Conservation (phyloP, 1,284 basidiomycete species). For the Rhodotorula sp. region DNA sequence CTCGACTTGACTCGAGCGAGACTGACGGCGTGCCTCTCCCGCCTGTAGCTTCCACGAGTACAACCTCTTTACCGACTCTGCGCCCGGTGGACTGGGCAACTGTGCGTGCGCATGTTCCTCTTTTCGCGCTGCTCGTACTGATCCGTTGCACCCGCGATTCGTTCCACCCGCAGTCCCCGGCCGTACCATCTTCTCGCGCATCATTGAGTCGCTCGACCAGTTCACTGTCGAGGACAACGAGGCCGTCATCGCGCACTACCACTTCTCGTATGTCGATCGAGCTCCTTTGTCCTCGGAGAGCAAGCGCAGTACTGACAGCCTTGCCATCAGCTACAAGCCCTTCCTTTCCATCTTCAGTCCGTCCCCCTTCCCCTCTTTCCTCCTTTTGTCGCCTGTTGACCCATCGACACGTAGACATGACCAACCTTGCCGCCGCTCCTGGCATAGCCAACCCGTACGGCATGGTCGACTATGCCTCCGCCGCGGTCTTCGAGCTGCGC, state of each 20-base stretch:
- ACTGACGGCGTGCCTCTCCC: neutral
- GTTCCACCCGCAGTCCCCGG: slow-evolving; percentile 64
- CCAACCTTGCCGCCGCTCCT: slow-evolving; percentile 61
- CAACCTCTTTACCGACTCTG: slow-evolving; percentile 67
- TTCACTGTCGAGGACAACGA: slow-evolving; percentile 72
- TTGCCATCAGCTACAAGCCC: slow-evolving; percentile 2
- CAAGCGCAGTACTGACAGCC: neutral
- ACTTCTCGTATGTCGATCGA: slow-evolving; percentile 31
- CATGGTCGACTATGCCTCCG: slow-evolving; percentile 73
- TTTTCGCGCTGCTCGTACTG: neutral
- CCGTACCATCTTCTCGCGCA: slow-evolving; percentile 69
- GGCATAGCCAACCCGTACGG: slow-evolving; percentile 48
- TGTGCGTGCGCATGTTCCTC: slow-evolving; percentile 40
- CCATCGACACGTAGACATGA: slow-evolving; percentile 59
- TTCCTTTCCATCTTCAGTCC: slow-evolving; percentile 8
- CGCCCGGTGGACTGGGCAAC: slow-evolving; percentile 70
- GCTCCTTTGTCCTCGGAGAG: too few species aligned
- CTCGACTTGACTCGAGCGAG: too few species aligned
- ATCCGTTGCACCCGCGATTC: slow-evolving; percentile 55
- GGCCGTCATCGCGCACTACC: slow-evolving; percentile 70
- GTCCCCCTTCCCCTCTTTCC: slow-evolving; percentile 72
- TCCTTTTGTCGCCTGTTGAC: neutral
- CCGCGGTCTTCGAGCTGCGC: slow-evolving; percentile 74
- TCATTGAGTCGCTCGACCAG: slow-evolving; percentile 68
- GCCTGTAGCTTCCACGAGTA: slow-evolving; percentile 68